Conservation (phyloP, 192 early-diverging fungal species). For the Mortierella hygrophila region DNA sequence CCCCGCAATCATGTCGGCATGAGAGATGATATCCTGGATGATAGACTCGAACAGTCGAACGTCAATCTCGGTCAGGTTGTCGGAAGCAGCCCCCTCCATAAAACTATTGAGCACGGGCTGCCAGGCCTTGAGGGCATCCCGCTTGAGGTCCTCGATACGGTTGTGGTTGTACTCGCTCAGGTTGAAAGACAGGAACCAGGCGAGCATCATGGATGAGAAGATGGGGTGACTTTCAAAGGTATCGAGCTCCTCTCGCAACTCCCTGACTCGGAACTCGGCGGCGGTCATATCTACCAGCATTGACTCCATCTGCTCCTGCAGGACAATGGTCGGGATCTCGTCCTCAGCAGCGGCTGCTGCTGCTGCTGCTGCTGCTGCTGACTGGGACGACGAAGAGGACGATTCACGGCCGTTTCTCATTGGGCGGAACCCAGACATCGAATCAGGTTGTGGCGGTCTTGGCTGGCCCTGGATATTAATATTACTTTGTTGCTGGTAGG, state of each 20-base stretch:
- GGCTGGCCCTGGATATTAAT: slow-evolving; percentile 3
- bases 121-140: slow-evolving; percentile 38
- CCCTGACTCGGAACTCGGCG: slow-evolving; percentile 34
- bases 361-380: neutral
- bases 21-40: slow-evolving; percentile 47
- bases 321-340: slow-evolving; percentile 49
- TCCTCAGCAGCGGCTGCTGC: slow-evolving; percentile 16
- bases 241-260: slow-evolving; percentile 49
- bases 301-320: slow-evolving; percentile 52
- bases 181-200: slow-evolving; percentile 44
- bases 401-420: neutral
- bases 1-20: slow-evolving; percentile 46
- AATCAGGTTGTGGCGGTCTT: slow-evolving; percentile 23
- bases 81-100: slow-evolving; percentile 6
- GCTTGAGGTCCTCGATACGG: slow-evolving; percentile 31
- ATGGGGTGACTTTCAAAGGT: slow-evolving; percentile 43
- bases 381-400: neutral
- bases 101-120: slow-evolving; percentile 32
- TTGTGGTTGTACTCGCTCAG: slow-evolving; percentile 30
- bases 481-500: neutral
- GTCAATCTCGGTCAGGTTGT: slow-evolving; percentile 33
- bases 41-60: slow-evolving; percentile 34
- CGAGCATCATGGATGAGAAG: slow-evolving; percentile 44
- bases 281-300: slow-evolving; percentile 40
- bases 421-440: neutral